Evolutionary conservation across 2,329 filamentous ascomycete species (phyloP).

Genomic region (Ophiostoma pallidulum): DNA sequence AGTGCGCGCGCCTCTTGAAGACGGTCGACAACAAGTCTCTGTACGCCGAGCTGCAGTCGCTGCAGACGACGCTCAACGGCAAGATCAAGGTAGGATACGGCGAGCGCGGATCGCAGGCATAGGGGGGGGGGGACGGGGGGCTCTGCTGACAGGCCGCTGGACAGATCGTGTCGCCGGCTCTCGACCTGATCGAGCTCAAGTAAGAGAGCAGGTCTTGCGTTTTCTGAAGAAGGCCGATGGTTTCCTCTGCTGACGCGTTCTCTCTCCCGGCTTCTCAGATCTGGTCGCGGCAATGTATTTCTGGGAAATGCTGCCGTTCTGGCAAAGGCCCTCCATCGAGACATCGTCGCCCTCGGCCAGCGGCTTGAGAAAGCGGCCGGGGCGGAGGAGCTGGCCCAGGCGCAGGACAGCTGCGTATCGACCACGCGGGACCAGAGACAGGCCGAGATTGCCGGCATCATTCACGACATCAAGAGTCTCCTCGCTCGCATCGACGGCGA

Average conservation of each 20-base stretch:
- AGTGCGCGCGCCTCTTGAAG: conserved; percentile 70
- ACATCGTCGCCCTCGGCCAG: conserved; percentile 71
- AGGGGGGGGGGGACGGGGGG: too few species aligned
- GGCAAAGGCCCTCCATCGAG: conserved; percentile 71
- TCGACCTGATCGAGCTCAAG: conserved; percentile 89
- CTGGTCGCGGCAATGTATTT: conserved; percentile 43
- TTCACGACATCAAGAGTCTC: conserved; percentile 64
- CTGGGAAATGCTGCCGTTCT: conserved; percentile 78
- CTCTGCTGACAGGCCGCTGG: not conserved
- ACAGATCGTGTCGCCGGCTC: conserved; percentile 77
- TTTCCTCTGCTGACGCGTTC: not conserved
- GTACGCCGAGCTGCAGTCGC: conserved; percentile 54
- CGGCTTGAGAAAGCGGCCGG: conserved; percentile 62
- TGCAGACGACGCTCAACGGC: conserved; percentile 67
- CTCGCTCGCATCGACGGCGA: conserved; percentile 78
- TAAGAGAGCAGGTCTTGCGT: too few species aligned
- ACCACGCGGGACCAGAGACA: conserved; percentile 42
- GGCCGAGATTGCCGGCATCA: conserved; percentile 58
- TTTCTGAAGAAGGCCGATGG: too few species aligned
- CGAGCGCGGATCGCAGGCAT: too few species aligned
- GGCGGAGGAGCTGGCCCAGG: conserved; percentile 45
- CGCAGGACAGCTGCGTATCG: conserved; percentile 28
- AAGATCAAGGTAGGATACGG: conserved; percentile 91
- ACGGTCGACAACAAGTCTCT: conserved; percentile 63
- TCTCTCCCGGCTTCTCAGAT: conserved; percentile 23